phyloP scores from a whole-genome alignment of 2,329 filamentous ascomycete genomes.

The Verticillium tricorpus region DNA sequence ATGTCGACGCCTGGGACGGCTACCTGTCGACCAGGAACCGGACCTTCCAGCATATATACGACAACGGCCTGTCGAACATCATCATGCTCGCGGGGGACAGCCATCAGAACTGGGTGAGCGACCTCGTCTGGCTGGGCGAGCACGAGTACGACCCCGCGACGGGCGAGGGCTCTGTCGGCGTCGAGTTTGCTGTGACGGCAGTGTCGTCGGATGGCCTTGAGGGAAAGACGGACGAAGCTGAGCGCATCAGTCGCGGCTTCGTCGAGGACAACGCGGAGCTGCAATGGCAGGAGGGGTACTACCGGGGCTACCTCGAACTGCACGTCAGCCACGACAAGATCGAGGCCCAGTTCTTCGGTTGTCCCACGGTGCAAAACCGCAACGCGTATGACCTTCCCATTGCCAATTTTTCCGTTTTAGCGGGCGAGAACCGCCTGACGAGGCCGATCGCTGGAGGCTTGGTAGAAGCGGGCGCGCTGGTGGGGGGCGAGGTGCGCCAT shows the following conservation, averaged over 20 bases:
- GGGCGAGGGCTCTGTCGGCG: conserved; percentile 52
- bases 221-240: conserved; percentile 50
- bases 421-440: conserved; percentile 54
- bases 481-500: conserved; percentile 34
- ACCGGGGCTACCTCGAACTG: conserved; percentile 68
- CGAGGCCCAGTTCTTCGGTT: conserved; percentile 54
- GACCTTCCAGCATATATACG: conserved; percentile 61
- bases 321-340: conserved; percentile 52
- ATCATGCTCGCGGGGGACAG: conserved; percentile 68
- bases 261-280: conserved; percentile 53
- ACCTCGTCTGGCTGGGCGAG: conserved; percentile 54
- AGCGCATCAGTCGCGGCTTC: conserved; percentile 41
- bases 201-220: conserved; percentile 56
- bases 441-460: conserved; percentile 35
- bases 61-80: conserved; percentile 59
- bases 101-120: conserved; percentile 61
- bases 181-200: conserved; percentile 63
- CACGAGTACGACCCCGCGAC: conserved; percentile 48
- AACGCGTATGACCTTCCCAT: conserved; percentile 62
- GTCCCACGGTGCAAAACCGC: conserved; percentile 51
- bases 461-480: conserved; percentile 52
- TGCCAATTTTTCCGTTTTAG: conserved; percentile 65
- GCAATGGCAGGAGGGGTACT: conserved; percentile 70
- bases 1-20: conserved; percentile 52
- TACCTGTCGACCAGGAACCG: conserved; percentile 68